Conservation (phyloP, 257 asterid genomes). For the Petunia secreta region DNA sequence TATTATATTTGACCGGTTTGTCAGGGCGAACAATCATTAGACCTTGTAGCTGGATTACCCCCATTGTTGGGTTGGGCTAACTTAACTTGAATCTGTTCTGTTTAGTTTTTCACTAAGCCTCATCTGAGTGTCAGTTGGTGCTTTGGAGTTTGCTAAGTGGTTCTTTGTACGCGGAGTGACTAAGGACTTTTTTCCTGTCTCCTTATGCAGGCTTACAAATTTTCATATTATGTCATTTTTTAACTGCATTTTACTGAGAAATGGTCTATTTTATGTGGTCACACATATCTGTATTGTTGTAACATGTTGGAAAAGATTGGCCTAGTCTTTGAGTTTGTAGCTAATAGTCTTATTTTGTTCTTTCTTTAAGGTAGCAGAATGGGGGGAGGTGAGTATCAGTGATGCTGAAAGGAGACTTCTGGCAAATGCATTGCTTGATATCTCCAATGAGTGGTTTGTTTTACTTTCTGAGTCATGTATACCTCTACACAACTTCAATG, state of each 20-base stretch:
- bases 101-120: no score
- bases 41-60: no score
- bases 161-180: not conserved
- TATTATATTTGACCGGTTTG: no score
- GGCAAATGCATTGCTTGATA: constrained; percentile 62
- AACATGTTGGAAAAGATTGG: no score
- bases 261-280: not conserved
- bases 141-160: not conserved
- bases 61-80: no score
- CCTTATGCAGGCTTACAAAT: not conserved
- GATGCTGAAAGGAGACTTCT: constrained; percentile 70
- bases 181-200: not conserved
- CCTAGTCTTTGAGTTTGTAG: no score
- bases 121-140: not conserved
- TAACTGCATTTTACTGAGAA: not conserved
- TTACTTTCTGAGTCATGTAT: constrained; percentile 69
- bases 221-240: not conserved
- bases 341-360: not conserved
- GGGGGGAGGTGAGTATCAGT: constrained; percentile 72
- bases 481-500: constrained; percentile 56
- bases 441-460: constrained; percentile 59
- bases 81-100: no score
- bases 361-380: constrained; percentile 50
- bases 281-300: not conserved
- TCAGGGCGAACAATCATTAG: no score